Percentiles rank a stretch among this genome's conserved stretches.
Conservation (phyloP, 2,329 filamentous ascomycete genomes). For the Hortaea sp. region DNA sequence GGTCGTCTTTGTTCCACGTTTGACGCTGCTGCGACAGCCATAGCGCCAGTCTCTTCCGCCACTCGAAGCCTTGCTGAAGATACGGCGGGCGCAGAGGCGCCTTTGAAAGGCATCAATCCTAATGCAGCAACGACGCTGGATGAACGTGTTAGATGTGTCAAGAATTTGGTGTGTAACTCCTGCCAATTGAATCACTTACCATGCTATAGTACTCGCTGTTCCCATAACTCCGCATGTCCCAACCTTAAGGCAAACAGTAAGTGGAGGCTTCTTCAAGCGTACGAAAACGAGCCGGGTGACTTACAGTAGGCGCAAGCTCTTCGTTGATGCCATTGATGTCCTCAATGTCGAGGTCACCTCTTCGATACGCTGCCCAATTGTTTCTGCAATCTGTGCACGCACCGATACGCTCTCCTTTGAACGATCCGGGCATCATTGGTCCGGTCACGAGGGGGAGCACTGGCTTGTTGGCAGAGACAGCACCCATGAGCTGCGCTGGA, state of each 20-base stretch:
- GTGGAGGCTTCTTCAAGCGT: too few relatives aligned
- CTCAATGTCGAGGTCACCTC: slow-evolving; percentile 58
- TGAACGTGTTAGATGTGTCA: too few relatives aligned
- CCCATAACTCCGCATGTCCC: slow-evolving; percentile 51
- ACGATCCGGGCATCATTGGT: slow-evolving; percentile 65
- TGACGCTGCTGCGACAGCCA: slow-evolving; percentile 35
- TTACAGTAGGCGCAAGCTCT: slow-evolving; percentile 59
- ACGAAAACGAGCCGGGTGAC: slow-evolving; percentile 11
- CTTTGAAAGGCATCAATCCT: slow-evolving; percentile 43
- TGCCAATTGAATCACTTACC: too few relatives aligned
- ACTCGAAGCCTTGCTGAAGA: slow-evolving; percentile 42
- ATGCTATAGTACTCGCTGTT: slow-evolving; percentile 49
- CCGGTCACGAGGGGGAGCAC: slow-evolving; percentile 60
- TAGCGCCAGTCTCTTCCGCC: slow-evolving; percentile 44
- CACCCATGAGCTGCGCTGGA: slow-evolving; percentile 66
- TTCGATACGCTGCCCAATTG: slow-evolving; percentile 61
- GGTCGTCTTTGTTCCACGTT: slow-evolving; percentile 28
- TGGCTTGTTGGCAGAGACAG: slow-evolving; percentile 63
- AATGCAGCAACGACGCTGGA: slow-evolving; percentile 38
- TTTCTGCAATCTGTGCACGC: slow-evolving; percentile 67
- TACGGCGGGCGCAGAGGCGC: slow-evolving; percentile 44
- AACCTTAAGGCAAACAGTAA: slow-evolving; percentile 14
- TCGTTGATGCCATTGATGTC: slow-evolving; percentile 62
- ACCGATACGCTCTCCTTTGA: slow-evolving; percentile 54
- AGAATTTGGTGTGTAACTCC: too few relatives aligned